A percentile compares a stretch with the other conserved stretches of the same genome.
Evolutionary conservation across 305 asterid species (phyloP).

Genomic region (Solanum aculeatissimum): DNA sequence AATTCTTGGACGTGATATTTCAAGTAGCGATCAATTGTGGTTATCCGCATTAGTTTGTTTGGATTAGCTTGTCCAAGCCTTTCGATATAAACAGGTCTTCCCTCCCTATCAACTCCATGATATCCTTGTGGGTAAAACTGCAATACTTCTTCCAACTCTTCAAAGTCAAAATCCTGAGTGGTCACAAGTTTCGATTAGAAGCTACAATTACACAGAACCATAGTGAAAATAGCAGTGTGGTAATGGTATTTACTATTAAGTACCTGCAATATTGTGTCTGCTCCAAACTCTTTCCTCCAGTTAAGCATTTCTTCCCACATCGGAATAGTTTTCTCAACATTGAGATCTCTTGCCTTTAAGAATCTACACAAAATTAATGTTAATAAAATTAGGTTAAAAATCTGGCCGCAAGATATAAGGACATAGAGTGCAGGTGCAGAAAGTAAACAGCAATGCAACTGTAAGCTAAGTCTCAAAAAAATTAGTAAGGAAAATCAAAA

Average conservation of each 20-base stretch:
- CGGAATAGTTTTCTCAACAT: slow-evolving; percentile 52
- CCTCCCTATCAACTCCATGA: slow-evolving; percentile 97
- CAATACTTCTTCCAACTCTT: slow-evolving; percentile 84
- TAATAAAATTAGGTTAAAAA: background rate
- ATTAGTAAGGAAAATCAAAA: background rate
- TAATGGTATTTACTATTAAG: slow-evolving; percentile 10
- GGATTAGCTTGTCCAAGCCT: slow-evolving; percentile 95
- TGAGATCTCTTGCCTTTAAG: slow-evolving; percentile 81
- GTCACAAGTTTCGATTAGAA: background rate
- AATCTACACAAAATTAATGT: slow-evolving; percentile 35
- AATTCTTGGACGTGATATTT: slow-evolving; percentile 95
- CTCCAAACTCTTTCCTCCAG: slow-evolving; percentile 84
- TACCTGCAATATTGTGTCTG: slow-evolving; percentile 91
- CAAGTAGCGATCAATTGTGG: slow-evolving; percentile 75
- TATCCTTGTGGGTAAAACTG: slow-evolving; percentile 94
- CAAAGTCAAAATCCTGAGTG: slow-evolving; percentile 66
- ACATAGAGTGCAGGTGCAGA: background rate
- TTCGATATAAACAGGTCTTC: slow-evolving; percentile 92
- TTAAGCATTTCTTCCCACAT: slow-evolving; percentile 98
- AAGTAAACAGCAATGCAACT: background rate
- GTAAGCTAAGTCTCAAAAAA: background rate
- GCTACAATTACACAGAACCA: background rate
- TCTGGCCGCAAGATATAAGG: background rate
- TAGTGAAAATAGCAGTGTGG: background rate
- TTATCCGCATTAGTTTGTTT: slow-evolving; percentile 61